These are phyloP conservation scores for Camptophora hylomeconis DNA, from an alignment of 2,329 filamentous ascomycete genomes.

Conservation along the genomic window DNA sequence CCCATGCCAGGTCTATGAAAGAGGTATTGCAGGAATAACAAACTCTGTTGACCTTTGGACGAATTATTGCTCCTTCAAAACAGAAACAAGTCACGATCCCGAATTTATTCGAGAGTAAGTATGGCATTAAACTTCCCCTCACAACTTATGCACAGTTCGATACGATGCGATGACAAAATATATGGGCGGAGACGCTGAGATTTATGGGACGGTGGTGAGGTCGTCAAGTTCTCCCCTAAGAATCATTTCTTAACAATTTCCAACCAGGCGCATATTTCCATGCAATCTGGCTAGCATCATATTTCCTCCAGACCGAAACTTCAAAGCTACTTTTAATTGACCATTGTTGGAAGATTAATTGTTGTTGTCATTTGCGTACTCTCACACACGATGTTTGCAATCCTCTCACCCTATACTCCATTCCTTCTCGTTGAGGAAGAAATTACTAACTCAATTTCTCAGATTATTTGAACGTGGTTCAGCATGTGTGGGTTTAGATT, in stretches of 20 bases:
- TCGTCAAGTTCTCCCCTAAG: slow-evolving; percentile 37
- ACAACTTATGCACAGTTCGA: slow-evolving; percentile 35
- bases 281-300: slow-evolving; percentile 8
- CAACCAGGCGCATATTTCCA: slow-evolving; percentile 37
- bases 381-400: slow-evolving; percentile 34
- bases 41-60: slow-evolving; percentile 95
- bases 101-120: slow-evolving; percentile 99
- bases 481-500: slow-evolving; percentile 76
- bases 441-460: slow-evolving; percentile 26
- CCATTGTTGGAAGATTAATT: slow-evolving; percentile 4
- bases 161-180: slow-evolving; percentile 24
- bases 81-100: slow-evolving; percentile 88
- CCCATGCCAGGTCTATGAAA: slow-evolving; percentile 65
- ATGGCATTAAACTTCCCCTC: slow-evolving; percentile 50
- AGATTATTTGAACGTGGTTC: slow-evolving; percentile 91
- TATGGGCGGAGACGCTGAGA: slow-evolving; percentile 25
- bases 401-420: slow-evolving; percentile 23
- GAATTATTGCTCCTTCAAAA: slow-evolving; percentile 95
- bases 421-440: slow-evolving; percentile 20
- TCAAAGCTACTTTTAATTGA: too few relatives aligned
- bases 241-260: slow-evolving; percentile 39
- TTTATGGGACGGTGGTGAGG: slow-evolving; percentile 47
- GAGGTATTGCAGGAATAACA: slow-evolving; percentile 82
- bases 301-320: slow-evolving; percentile 8
- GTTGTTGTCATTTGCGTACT: slow-evolving; percentile 8